phyloP scores from a whole-genome alignment of 169 alveolate genomes.

The Amoebophrya sp. region DNA sequence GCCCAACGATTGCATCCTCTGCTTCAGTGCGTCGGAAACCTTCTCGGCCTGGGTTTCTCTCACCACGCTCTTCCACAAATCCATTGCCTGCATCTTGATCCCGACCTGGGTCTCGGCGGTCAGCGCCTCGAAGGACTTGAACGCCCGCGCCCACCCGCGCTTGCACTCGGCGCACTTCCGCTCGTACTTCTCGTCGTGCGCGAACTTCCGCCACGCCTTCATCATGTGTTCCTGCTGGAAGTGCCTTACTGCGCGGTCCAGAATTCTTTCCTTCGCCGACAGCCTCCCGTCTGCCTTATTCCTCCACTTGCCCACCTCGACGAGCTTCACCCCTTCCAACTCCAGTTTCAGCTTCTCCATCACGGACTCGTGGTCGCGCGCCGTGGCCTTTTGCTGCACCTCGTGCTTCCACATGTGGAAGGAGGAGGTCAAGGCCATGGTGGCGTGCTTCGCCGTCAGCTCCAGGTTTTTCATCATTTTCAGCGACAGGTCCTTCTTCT shows the following conservation, averaged over 20 bases:
- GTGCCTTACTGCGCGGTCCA: background rate
- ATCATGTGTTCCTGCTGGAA: background rate
- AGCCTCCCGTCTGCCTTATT: background rate
- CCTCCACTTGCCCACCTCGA: background rate
- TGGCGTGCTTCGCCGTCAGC: too few relatives aligned
- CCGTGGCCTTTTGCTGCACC: too few relatives aligned
- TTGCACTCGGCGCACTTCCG: background rate
- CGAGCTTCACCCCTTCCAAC: too few relatives aligned
- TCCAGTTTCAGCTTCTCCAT: too few relatives aligned
- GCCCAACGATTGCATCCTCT: background rate
- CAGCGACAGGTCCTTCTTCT: too few relatives aligned
- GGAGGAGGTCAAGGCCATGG: too few relatives aligned
- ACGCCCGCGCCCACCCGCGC: background rate
- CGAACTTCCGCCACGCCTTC: background rate
- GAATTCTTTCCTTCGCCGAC: background rate
- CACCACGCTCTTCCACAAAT: background rate
- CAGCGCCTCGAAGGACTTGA: background rate
- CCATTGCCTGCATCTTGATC: background rate
- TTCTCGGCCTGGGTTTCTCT: background rate
- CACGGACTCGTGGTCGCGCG: too few relatives aligned
- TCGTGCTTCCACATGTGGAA: too few relatives aligned
- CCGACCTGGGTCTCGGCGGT: background rate
- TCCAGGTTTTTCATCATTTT: too few relatives aligned
- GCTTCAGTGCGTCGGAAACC: background rate
- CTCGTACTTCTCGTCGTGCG: background rate